Evolutionary conservation across 768 basidiomycete genomes (phyloP), one percentile per base, ranked within the genome.

Genomic region (Termitomyces sp.): DNA sequence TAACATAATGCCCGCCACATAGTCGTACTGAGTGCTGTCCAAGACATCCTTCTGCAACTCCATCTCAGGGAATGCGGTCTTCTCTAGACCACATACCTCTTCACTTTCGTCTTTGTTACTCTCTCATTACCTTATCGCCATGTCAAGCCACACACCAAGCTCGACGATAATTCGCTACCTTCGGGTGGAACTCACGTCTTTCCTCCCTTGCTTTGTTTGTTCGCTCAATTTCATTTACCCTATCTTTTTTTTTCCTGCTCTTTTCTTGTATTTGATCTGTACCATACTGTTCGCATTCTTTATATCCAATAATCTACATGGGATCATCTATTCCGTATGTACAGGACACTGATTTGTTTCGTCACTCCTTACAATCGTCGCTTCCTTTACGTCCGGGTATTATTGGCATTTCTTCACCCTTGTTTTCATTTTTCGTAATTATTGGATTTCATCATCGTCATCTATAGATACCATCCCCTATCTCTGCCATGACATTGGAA

Each of bases 61-160:
- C 92, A 94, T 69, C 75, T 93, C 62, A 84, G 91, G 61, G 92
- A 94, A 70, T 93, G 91, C 66, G 91, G 91, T 57, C 79, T 93
- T 62, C 78, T 93, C 72, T 91, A 76, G 31, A 6, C 33, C 39
- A 16, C 31, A 24, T 20, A 13, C 18, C 20, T 22, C 20, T 45
- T 7, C 12, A 74, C 41, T 20, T n/a, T n/a, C 6, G 6, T 41
- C 7, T 41, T n/a, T 18, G 8, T n/a, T n/a, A n/a, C 7, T 4
- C n/a, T n/a, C 39, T 41, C n/a, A 41, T 7, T n/a, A n/a, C 18
- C 18, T 42, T 9, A 42, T 42, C n/a, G 8, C 41, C 41, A 42
- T 42, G n/a, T 20, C 41, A 42, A 16, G 41, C 41, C 41, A 11
- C 15, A 42, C 2, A 42, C 7, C 8, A 42, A 20, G 1, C n/a